Evolutionary conservation across 1,284 basidiomycete species (phyloP), one percentile per base, ranked within the genome.

Genomic region (Chiua sp.): DNA sequence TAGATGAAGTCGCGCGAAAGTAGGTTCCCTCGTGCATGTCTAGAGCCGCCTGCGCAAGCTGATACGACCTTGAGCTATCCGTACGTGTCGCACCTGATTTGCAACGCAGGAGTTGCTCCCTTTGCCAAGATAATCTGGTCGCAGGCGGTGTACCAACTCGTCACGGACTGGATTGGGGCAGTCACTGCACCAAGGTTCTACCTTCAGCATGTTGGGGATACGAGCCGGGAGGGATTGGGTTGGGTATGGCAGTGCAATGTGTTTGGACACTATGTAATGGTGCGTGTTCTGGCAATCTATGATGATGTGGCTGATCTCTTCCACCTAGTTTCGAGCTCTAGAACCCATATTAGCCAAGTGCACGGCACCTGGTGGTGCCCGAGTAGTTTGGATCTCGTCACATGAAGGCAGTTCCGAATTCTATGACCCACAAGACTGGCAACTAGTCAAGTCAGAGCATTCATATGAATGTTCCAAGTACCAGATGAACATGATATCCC

Each of bases 231-330:
- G 59, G 86, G 90, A 23, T 75, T 94, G 0, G 94, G 94, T 0
- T 87, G 82, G 79, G 84, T 91, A 11, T 97, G 92, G 92, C 91
- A 95, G 68, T 89, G 87, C 57, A 96, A 96, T 67, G 80, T 94
- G 26, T 92, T 96, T 57, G 88, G 91, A 0, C 92, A 94, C 68
- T 96, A 92, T 70, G 80, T 85, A 44, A 75, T 97, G 67, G 94
- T 95, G 66, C 62, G 91, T 81, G 23, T 23, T 60, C 49, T 32
- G 57, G 23, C 22, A 58, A 23, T 3, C 53, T 26, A 26, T 28
- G 51, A 48, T n/a, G n/a, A 23, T 56, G 37, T 57, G 20, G 10
- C 56, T 72, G 23, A 70, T 47, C 4, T 50, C 49, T 28, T 44
- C 42, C 20, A n/a, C 30, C 50, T 65, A 91, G 90, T 88, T 82